These are phyloP conservation scores for Starmerella kuoi DNA, from an alignment of 805 yeast species.

Conservation along the genomic window DNA sequence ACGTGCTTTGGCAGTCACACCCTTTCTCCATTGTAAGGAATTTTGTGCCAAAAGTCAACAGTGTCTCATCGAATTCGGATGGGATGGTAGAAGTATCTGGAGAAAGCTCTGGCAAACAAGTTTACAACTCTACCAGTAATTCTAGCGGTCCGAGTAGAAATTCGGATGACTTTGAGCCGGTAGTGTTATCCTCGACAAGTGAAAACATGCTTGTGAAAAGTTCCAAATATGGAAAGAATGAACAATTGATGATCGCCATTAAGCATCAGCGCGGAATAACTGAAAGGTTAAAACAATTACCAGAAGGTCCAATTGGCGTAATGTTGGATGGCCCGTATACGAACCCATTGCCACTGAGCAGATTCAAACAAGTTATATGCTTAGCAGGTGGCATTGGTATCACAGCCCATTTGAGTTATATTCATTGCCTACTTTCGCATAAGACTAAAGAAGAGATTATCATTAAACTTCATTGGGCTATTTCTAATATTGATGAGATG, in stretches of 20 bases:
- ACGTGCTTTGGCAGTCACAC: constrained; percentile 53
- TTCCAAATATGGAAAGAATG: neutral
- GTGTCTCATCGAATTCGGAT: neutral
- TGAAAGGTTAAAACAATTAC: constrained; percentile 4
- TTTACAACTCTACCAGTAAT: too few relatives aligned
- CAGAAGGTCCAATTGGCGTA: constrained; percentile 28
- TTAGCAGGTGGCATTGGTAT: constrained; percentile 54
- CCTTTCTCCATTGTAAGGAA: constrained; percentile 36
- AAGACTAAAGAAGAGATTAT: too few relatives aligned
- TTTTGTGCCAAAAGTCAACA: too few relatives aligned
- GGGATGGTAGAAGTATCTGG: too few relatives aligned
- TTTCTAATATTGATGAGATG: constrained; percentile 7
- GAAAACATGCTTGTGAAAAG: too few relatives aligned
- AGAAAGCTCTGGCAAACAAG: too few relatives aligned
- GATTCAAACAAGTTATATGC: constrained; percentile 32
- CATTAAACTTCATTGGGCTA: constrained; percentile 19
- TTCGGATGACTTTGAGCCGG: too few relatives aligned
- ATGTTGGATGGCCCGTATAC: constrained; percentile 55
- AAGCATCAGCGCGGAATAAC: constrained; percentile 20
- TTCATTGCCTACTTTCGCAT: constrained; percentile 3
- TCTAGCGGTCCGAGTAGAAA: too few relatives aligned
- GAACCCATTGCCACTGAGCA: constrained; percentile 22
- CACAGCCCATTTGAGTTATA: constrained; percentile 34
- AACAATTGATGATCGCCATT: constrained; percentile 10
- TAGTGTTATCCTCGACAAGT: too few relatives aligned